These are phyloP conservation scores for Cercis canadensis DNA, from an alignment of 306 rosid species.

Conservation along the genomic window DNA sequence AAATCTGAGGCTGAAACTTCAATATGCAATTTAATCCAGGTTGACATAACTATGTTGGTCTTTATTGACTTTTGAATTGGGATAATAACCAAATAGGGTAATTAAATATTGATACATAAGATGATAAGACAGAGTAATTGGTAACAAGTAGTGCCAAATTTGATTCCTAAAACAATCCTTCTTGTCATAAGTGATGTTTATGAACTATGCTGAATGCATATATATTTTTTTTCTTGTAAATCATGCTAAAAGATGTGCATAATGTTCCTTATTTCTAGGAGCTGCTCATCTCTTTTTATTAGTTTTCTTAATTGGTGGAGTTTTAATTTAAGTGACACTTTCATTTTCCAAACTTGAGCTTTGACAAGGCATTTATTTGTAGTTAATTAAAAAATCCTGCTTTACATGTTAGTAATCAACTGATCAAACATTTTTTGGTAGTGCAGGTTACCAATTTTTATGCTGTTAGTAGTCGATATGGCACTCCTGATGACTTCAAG, in stretches of 20 bases:
- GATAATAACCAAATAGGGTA: too few species aligned
- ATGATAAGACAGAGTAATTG: too few species aligned
- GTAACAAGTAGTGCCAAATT: too few species aligned
- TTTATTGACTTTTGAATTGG: constrained; percentile 26
- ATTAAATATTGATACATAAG: too few species aligned
- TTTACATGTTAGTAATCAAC: constrained; percentile 20
- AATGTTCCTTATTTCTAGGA: not conserved
- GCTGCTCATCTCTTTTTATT: constrained; percentile 1
- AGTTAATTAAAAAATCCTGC: too few species aligned
- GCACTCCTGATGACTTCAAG: constrained; percentile 97
- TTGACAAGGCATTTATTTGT: not conserved
- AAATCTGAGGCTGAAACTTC: constrained; percentile 1
- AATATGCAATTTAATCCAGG: constrained; percentile 20
- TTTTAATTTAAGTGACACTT: too few species aligned
- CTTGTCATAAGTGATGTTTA: constrained; percentile 17
- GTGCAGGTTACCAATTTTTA: constrained; percentile 88
- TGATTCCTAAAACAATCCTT: not conserved
- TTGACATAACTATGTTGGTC: not conserved
- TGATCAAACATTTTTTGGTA: constrained; percentile 35
- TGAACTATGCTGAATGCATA: constrained; percentile 13
- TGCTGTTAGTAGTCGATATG: constrained; percentile 95
- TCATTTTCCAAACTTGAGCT: not conserved
- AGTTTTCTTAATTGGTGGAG: too few species aligned
- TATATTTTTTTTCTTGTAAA: constrained; percentile 19
- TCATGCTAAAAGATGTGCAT: constrained; percentile 8